phyloP scores from a whole-genome alignment of 2,329 filamentous ascomycete genomes.

The Exserohilum rostratum region DNA sequence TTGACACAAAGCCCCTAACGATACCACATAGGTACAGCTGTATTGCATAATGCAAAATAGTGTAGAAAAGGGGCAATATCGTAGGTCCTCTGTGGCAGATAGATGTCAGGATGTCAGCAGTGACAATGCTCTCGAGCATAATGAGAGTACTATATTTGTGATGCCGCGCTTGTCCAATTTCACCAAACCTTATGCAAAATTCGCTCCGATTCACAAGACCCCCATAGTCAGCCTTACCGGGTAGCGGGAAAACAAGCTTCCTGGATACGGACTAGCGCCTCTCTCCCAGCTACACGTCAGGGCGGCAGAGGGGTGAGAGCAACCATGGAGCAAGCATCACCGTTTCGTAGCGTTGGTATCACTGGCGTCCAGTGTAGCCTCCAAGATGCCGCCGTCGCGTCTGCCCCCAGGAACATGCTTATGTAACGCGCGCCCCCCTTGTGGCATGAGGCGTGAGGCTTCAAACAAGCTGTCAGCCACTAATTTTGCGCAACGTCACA shows the following conservation, averaged over 20 bases:
- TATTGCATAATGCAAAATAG: too few relatives aligned
- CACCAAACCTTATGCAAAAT: background rate
- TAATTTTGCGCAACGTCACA: conserved; percentile 36
- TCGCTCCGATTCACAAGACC: background rate
- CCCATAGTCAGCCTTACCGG: conserved; percentile 17
- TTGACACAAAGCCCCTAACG: too few relatives aligned
- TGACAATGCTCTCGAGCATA: too few relatives aligned
- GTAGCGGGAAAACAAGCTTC: conserved; percentile 41
- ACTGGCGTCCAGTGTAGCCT: background rate
- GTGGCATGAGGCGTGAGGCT: conserved; percentile 6
- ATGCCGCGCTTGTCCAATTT: background rate
- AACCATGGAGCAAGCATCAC: conserved; percentile 16
- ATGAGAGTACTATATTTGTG: background rate
- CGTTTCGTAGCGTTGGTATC: conserved; percentile 1
- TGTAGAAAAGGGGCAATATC: too few relatives aligned
- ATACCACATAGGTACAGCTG: too few relatives aligned
- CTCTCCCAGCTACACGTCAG: conserved; percentile 11
- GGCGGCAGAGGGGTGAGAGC: conserved; percentile 20
- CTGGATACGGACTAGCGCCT: conserved; percentile 30
- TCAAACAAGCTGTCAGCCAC: conserved; percentile 31
- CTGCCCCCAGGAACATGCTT: conserved; percentile 1
- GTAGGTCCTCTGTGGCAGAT: too few relatives aligned
- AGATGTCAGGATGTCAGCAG: too few relatives aligned
- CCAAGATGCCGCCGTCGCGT: background rate
- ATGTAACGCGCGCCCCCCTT: conserved; percentile 11